A percentile compares a stretch with the other conserved stretches of the same genome.
phyloP scores from a whole-genome alignment of 2,329 filamentous ascomycete genomes.

The Diaporthe sp. region DNA sequence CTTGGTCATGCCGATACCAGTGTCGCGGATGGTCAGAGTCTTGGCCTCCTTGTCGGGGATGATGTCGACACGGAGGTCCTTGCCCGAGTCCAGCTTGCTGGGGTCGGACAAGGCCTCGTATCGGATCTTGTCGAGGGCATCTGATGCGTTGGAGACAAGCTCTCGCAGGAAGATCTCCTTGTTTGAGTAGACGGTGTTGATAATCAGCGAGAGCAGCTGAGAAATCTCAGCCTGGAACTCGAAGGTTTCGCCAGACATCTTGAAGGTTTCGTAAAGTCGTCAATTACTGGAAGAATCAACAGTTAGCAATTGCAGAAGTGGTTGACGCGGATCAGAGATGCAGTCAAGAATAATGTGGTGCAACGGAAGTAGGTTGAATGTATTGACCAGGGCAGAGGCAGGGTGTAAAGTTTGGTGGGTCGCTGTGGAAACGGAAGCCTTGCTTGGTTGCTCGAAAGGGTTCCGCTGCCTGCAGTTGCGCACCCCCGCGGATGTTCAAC shows the following conservation, averaged over 20 bases:
- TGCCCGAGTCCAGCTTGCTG: constrained; percentile 95
- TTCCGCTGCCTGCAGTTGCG: background rate
- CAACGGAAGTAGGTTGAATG: background rate
- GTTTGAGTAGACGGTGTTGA: constrained; percentile 99
- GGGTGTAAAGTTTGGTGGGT: constrained; percentile 19
- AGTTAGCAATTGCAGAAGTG: background rate
- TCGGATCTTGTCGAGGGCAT: constrained; percentile 99
- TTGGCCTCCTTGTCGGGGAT: constrained; percentile 97
- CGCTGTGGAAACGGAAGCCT: constrained; percentile 26
- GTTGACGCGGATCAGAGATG: background rate
- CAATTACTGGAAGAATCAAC: constrained; percentile 19
- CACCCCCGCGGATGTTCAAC: background rate
- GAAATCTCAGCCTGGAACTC: constrained; percentile 99
- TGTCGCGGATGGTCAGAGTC: constrained; percentile 97
- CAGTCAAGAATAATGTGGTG: background rate
- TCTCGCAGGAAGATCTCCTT: constrained; percentile 99
- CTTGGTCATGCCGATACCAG: constrained; percentile 99
- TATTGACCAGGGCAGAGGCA: background rate
- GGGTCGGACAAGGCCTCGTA: constrained; percentile 98
- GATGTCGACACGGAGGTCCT: constrained; percentile 99
- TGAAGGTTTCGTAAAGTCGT: constrained; percentile 48
- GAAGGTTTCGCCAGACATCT: constrained; percentile 92
- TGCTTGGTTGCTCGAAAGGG: background rate
- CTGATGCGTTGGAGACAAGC: constrained; percentile 97
- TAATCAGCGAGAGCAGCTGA: constrained; percentile 99